Base-by-base conservation (phyloP, 768 basidiomycete genomes). In the Pleurotus giganteus region DNA sequence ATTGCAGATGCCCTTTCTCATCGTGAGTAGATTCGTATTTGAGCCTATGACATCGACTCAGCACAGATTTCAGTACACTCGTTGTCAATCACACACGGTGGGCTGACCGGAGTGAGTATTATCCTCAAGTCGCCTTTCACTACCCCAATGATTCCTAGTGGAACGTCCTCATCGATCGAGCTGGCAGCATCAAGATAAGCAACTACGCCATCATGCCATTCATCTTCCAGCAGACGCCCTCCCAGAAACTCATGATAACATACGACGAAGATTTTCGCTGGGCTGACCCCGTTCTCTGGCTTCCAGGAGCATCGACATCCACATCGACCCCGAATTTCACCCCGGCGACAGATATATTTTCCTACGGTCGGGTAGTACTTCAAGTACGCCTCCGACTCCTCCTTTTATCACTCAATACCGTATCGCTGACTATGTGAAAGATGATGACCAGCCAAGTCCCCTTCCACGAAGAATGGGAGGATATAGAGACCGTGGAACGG, bases 131-230 rank as follows among this genome's bases (percentile, higher is more conserved):
- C 4, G 28, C 4, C 32, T 17, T 28, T 6, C 12, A 4, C 6
- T 43, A 26, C n/a, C 28, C 41, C 5, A 23, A 19, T 17, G 4
- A 29, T 13, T 23, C 17, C 4, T 41, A 74, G 74, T 65, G 62
- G 4, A 74, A 76, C 55, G 58, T 75, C 4, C 62, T 76, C 13
- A 68, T 75, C 49, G 64, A 72, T 50, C 60, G 65, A 2, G 58
- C 66, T 4, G 62, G 64, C 17, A 65, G 61, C 26, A 68, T 68
- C 0, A 65, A 62, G 43, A 62, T 75, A 5, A 65, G 65, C 17
- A 73, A 74, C 59, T 74, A 71, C 19, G 73, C 71, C 4, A 60
- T 76, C n/a, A 67, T 69, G 17, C 60, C 60, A 12, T 60, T 73
- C 26, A 57, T 66, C 21, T 61, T 50, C 6, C 58, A 61, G 28